Percentiles rank a stretch among this genome's conserved stretches.
Evolutionary conservation across 495 filamentous ascomycete genomes (phyloP).

Genomic region (Amphirosellinia nigrospora): DNA sequence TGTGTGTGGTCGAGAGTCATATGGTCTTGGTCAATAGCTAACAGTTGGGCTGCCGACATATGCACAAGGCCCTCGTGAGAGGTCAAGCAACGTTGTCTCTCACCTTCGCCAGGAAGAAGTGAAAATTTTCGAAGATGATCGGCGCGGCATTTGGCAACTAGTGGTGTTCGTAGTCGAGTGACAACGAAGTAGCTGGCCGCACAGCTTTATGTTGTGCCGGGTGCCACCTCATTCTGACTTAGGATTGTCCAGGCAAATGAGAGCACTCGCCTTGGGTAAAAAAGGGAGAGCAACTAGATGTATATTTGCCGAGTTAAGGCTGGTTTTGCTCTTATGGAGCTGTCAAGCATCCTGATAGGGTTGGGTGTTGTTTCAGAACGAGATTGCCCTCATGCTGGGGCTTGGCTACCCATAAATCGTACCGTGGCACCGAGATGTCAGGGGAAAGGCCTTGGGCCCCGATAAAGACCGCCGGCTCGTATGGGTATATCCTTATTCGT

Average conservation of each 20-base stretch:
- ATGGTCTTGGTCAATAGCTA: constrained; percentile 11
- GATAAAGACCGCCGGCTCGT: neutral
- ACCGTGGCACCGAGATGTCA: neutral
- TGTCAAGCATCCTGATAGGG: constrained; percentile 19
- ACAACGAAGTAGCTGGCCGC: neutral
- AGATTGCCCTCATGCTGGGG: constrained; percentile 23
- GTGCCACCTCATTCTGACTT: constrained; percentile 23
- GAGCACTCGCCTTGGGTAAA: neutral
- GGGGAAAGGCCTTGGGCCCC: neutral
- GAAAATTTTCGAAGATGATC: constrained; percentile 16
- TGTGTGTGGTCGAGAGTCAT: constrained; percentile 12
- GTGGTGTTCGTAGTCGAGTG: constrained; percentile 23
- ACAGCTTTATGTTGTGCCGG: constrained; percentile 24
- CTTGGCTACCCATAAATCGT: constrained; percentile 12
- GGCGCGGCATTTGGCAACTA: constrained; percentile 39
- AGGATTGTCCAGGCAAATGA: neutral
- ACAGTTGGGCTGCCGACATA: constrained; percentile 17
- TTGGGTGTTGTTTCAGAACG: constrained; percentile 21
- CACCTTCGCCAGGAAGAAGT: neutral
- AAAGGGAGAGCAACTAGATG: neutral
- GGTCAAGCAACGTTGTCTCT: constrained; percentile 8
- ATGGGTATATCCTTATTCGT: too few species aligned
- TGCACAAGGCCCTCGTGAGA: constrained; percentile 17
- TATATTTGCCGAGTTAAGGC: constrained; percentile 15
- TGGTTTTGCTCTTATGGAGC: neutral